Evolutionary conservation across 192 early-diverging fungal species (phyloP).

Genomic region (Phycomyces blakesleeanus): DNA sequence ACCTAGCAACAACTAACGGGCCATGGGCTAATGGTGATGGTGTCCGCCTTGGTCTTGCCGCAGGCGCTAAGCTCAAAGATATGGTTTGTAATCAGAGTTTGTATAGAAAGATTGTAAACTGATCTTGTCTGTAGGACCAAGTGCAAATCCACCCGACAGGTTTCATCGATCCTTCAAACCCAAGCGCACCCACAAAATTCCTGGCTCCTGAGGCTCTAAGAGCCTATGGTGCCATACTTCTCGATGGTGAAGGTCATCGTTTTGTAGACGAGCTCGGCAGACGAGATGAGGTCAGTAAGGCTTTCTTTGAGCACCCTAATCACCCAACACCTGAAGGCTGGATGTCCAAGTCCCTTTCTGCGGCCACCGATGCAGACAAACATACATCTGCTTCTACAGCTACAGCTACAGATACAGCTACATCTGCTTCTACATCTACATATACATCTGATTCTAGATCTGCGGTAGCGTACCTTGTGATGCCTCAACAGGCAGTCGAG

Average conservation of each 20-base stretch:
- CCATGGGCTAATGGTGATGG: slow-evolving; percentile 82
- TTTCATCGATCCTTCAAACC: slow-evolving; percentile 65
- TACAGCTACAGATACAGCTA: too few species aligned
- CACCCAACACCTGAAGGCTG: background rate
- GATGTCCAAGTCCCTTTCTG: background rate
- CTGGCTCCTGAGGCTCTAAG: slow-evolving; percentile 80
- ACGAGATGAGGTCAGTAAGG: slow-evolving; percentile 49
- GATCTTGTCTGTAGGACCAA: slow-evolving; percentile 51
- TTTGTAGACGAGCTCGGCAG: slow-evolving; percentile 75
- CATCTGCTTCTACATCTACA: too few species aligned
- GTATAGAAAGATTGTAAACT: background rate
- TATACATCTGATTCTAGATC: background rate
- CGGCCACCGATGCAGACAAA: too few species aligned
- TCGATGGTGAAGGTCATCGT: slow-evolving; percentile 64
- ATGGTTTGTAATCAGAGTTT: slow-evolving; percentile 7
- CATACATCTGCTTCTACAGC: too few species aligned
- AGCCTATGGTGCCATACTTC: slow-evolving; percentile 69
- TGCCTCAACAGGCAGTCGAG: slow-evolving; percentile 23
- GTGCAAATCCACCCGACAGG: slow-evolving; percentile 87
- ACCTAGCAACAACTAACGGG: slow-evolving; percentile 73
- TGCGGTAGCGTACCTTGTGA: slow-evolving; percentile 12
- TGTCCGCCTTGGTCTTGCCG: slow-evolving; percentile 55
- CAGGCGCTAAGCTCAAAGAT: slow-evolving; percentile 69
- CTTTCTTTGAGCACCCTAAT: slow-evolving; percentile 42
- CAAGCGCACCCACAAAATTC: slow-evolving; percentile 70